Evolutionary conservation across 2,329 filamentous ascomycete genomes (phyloP), one percentile per base, ranked within the genome.

Genomic region (Lachnellula subtilissima): DNA sequence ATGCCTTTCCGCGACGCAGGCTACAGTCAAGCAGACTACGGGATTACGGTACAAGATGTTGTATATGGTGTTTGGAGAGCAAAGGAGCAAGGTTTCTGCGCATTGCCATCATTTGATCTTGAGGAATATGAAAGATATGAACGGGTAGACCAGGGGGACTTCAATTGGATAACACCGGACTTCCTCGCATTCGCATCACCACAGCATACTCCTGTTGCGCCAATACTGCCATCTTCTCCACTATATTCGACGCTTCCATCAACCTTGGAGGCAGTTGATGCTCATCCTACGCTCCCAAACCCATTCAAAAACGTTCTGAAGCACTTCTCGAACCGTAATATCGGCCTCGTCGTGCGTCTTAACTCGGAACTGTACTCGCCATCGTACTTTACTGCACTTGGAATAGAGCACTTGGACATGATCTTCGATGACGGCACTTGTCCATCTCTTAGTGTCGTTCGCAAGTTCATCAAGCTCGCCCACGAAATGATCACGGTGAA

Each of bases 1-100:
- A 99, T 99, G 94, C 94, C 94, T 11, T 99, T 99, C 81, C 86
- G 94, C 61, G 94, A 99, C 72, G 94, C 94, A 57, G 94, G 94
- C 53, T 99, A 99, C 79, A 97, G 92, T 74, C 93, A 97, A 74
- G 94, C 94, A 58, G 94, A 99, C 73, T 99, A 96, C 70, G 88
- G 91, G 53, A 84, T 99, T 66, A 96, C 88, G 57, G 91, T 99
- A 45, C 94, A 99, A 75, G 94, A 99, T 71, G 87, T 99, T 43
- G 93, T 99, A 7, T 99, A 99, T 69, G 94, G 94, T 57, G 91
- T 99, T 17, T 99, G 94, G 93, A 96, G 93, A 72, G 94, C 94
- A 47, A 99, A 97, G 78, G 94, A 99, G 70, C 90, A 97, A 73
- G 87, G 88, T 48, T 86, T 96, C 67, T 95, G 92, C 69, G 89